Evolutionary conservation across 2,329 filamentous ascomycete species (phyloP), one percentile per base, ranked within the genome.

Genomic region (Verticillium nonalfalfae): DNA sequence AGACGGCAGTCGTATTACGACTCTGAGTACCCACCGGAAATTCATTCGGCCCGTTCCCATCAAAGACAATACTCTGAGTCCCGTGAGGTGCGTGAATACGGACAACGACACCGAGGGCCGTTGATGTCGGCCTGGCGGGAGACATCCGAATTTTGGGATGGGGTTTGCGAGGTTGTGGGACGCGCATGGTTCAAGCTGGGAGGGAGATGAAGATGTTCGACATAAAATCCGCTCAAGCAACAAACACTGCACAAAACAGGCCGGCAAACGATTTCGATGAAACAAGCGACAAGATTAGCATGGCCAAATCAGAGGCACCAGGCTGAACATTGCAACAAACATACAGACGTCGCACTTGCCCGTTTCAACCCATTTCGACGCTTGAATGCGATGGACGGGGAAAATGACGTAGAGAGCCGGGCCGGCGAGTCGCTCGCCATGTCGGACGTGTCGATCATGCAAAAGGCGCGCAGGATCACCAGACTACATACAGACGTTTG

Each of bases 101-200:
- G 39, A 26, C 21, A 40, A n/a, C 39, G 57, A 15, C 21, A 31
- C 13, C 36, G 40, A 40, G 64, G 61, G 13, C 62, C 62, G 31
- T 34, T 64, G 55, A 56, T 54, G 33, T 64, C 62, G 26, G 59
- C 75, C 39, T 71, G 70, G 68, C 69, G 69, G 59, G 72, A 68
- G 64, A 74, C 73, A n/a, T 69, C 73, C 63, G 69, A 75, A 61
- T 57, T 73, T 26, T 78, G 76, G 75, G 75, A 77, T 26, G 68
- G 69, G 10, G 70, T 78, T n/a, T 69, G 76, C 40, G 73, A 76
- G 60, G 69, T 71, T 45, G 67, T 78, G 52, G 76, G 75, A 55
- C 74, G 69, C 60, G 67, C 69, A 56, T 77, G 76, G 66, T 75
- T 72, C 68, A 76, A 73, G 60, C 64, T 72, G 18, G 61, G 57